These are phyloP conservation scores for Trichosporon inkin DNA, from an alignment of 1,284 basidiomycete species.

Conservation along the genomic window DNA sequence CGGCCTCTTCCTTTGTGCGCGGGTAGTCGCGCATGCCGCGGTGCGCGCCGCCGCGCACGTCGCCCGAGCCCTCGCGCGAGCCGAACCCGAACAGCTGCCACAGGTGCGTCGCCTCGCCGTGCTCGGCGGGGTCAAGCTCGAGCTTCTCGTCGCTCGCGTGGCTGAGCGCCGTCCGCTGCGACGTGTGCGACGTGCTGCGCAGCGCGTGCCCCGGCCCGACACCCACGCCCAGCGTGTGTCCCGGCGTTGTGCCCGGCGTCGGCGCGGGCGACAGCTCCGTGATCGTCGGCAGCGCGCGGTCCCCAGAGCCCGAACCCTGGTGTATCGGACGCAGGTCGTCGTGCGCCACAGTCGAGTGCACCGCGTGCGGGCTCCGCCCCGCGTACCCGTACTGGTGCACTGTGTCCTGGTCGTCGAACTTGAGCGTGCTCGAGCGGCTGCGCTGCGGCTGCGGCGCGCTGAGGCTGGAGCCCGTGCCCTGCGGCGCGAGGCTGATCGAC, in stretches of 20 bases:
- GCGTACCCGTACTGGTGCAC: conserved; percentile 48
- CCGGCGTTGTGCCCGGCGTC: not conserved
- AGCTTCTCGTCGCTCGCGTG: conserved; percentile 1
- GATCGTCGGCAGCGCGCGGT: conserved; percentile 12
- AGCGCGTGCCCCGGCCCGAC: not conserved
- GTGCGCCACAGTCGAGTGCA: conserved; percentile 33
- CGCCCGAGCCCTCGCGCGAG: not conserved
- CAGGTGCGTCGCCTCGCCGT: not conserved
- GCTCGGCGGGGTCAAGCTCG: not conserved
- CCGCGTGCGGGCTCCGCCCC: conserved; percentile 24
- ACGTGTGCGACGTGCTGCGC: not conserved
- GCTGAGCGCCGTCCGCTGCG: not conserved
- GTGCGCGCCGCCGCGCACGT: conserved; percentile 27
- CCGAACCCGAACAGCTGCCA: not conserved
- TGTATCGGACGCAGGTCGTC: conserved; percentile 8
- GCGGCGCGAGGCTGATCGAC: conserved; percentile 15
- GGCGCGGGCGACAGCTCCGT: conserved; percentile 24
- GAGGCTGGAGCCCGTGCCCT: not conserved
- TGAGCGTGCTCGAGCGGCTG: conserved; percentile 32
- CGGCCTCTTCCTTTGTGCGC: conserved; percentile 26
- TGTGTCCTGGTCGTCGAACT: conserved; percentile 47
- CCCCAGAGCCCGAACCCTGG: not conserved
- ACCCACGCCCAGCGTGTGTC: too few species aligned
- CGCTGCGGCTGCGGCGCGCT: not conserved
- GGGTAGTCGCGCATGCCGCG: conserved; percentile 38